Evolutionary conservation across 441 rosid genomes (phyloP).

Genomic region (Geranium incanum): DNA sequence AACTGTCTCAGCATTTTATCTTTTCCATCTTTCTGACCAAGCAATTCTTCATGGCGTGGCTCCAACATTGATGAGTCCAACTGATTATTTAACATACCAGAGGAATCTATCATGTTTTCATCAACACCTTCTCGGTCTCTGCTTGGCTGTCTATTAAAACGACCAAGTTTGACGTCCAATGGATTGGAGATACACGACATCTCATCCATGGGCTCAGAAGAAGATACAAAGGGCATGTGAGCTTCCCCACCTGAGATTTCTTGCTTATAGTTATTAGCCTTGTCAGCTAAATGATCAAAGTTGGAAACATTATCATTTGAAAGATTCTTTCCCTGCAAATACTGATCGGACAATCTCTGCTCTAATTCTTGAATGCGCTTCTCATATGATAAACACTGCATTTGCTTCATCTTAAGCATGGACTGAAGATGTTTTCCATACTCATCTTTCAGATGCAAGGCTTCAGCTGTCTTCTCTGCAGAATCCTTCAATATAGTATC

Average conservation of each 20-base stretch:
- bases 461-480: slow-evolving; percentile 82
- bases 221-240: slow-evolving; percentile 39
- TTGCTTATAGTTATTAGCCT: slow-evolving; percentile 38
- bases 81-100: slow-evolving; percentile 49
- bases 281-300: slow-evolving; percentile 29
- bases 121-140: slow-evolving; percentile 77
- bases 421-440: slow-evolving; percentile 62
- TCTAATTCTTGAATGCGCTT: slow-evolving; percentile 92
- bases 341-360: slow-evolving; percentile 70
- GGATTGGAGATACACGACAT: slow-evolving; percentile 78
- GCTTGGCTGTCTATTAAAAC: slow-evolving; percentile 49
- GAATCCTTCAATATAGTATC: slow-evolving; percentile 56
- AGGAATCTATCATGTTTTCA: slow-evolving; percentile 92
- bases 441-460: slow-evolving; percentile 78
- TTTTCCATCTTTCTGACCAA: slow-evolving; percentile 50
- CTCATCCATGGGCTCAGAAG: slow-evolving; percentile 92
- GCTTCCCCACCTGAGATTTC: slow-evolving; percentile 39
- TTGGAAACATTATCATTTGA: slow-evolving; percentile 39
- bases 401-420: slow-evolving; percentile 67
- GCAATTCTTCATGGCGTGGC: slow-evolving; percentile 52
- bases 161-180: slow-evolving; percentile 42
- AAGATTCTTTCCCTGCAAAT: slow-evolving; percentile 52
- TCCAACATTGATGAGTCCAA: slow-evolving; percentile 83
- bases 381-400: slow-evolving; percentile 75
- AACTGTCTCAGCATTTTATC: slow-evolving; percentile 48